These are phyloP conservation scores for Backusella liffmaniae DNA, from an alignment of 192 early-diverging fungal species.

Conservation along the genomic window DNA sequence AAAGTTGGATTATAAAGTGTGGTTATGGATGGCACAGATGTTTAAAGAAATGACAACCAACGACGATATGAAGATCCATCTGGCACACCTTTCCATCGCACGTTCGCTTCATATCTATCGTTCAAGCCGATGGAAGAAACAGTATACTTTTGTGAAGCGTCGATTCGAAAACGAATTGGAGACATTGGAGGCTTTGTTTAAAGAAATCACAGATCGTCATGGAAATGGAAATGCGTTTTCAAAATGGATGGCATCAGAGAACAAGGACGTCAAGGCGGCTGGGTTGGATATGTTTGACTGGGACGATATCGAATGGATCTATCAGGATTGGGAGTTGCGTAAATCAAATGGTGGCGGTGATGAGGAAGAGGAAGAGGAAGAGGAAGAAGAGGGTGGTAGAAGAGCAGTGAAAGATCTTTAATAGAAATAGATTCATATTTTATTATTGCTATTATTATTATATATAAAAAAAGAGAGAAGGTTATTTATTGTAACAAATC, in stretches of 20 bases:
- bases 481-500: slow-evolving; percentile 21
- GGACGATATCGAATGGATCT: slow-evolving; percentile 31
- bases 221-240: slow-evolving; percentile 14
- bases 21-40: slow-evolving; percentile 19
- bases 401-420: slow-evolving; percentile 24
- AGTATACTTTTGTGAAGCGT: background rate
- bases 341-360: slow-evolving; percentile 8
- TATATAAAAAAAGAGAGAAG: background rate
- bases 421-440: background rate
- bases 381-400: background rate
- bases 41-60: slow-evolving; percentile 3
- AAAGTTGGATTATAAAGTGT: slow-evolving; percentile 26
- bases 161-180: slow-evolving; percentile 9
- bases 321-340: slow-evolving; percentile 19
- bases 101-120: slow-evolving; percentile 24
- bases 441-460: background rate
- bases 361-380: slow-evolving; percentile 11
- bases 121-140: slow-evolving; percentile 8
- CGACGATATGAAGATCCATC: background rate
- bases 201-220: background rate
- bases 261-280: background rate
- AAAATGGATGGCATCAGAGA: slow-evolving; percentile 10
- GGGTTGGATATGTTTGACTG: slow-evolving; percentile 21
- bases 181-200: background rate
- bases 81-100: slow-evolving; percentile 17